Percentiles rank a stretch among this genome's conserved stretches.
Conservation (phyloP, 1,284 basidiomycete species). For the Irpex lacteus region DNA sequence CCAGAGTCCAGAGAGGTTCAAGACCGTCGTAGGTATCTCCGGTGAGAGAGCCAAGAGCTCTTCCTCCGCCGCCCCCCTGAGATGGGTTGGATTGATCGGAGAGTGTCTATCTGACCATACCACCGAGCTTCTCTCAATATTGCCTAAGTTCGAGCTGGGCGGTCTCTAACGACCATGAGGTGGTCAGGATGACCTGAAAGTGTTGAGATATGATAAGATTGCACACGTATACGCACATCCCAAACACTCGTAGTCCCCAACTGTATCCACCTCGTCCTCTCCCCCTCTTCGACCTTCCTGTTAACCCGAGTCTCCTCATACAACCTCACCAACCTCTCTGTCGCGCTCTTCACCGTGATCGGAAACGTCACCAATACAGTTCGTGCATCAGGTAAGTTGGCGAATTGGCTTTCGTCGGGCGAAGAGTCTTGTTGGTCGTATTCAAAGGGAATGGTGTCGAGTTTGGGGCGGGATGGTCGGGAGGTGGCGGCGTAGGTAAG, state of each 20-base stretch:
- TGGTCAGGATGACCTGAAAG: background rate
- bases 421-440: conserved; percentile 45
- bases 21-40: conserved; percentile 44
- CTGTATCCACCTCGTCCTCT: conserved; percentile 44
- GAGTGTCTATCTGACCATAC: conserved; percentile 51
- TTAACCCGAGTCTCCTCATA: conserved; percentile 34
- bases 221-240: conserved; percentile 41
- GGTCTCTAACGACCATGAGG: background rate
- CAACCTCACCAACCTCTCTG: conserved; percentile 32
- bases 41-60: conserved; percentile 51
- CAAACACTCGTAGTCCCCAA: conserved; percentile 65
- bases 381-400: conserved; percentile 48
- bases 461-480: conserved; percentile 40
- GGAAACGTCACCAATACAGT: conserved; percentile 67
- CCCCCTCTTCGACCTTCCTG: conserved; percentile 13
- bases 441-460: conserved; percentile 43
- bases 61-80: conserved; percentile 47
- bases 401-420: conserved; percentile 37
- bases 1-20: conserved; percentile 65
- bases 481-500: conserved; percentile 55
- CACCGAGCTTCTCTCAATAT: background rate
- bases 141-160: background rate
- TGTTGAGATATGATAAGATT: background rate
- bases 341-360: conserved; percentile 44
- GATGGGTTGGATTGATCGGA: conserved; percentile 35